These are phyloP conservation scores for Phytophthora fragariaefolia DNA, from an alignment of 352 stramenopile species.

Conservation along the genomic window DNA sequence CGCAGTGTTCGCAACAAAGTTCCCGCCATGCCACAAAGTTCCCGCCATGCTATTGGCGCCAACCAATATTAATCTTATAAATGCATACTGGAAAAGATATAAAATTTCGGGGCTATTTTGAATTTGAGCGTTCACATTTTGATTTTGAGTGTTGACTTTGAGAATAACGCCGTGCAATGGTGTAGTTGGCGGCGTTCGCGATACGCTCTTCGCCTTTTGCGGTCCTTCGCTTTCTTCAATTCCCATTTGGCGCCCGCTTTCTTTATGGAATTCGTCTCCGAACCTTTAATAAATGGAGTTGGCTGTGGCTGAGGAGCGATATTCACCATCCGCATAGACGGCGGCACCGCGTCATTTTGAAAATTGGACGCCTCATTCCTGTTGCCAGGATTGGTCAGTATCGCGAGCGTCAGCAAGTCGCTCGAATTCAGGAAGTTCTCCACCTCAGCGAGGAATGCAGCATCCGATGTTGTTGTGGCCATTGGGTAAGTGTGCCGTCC, in stretches of 20 bases:
- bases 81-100: too few relatives aligned
- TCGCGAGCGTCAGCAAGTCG: neutral
- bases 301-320: neutral
- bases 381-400: neutral
- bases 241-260: neutral
- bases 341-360: neutral
- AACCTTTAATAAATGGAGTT: neutral
- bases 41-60: too few relatives aligned
- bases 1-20: too few relatives aligned
- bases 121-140: too few relatives aligned
- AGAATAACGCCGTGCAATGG: too few relatives aligned
- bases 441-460: conserved; percentile 10
- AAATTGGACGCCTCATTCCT: neutral
- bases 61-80: too few relatives aligned
- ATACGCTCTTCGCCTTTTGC: neutral
- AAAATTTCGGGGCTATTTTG: too few relatives aligned
- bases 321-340: neutral
- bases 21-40: too few relatives aligned
- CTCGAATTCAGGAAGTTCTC: neutral
- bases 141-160: too few relatives aligned
- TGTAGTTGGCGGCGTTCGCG: neutral
- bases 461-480: neutral
- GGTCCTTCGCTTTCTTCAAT: neutral
- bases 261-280: neutral
- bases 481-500: neutral